phyloP scores from a whole-genome alignment of 306 rosid species.

The Glycine tomentella region DNA sequence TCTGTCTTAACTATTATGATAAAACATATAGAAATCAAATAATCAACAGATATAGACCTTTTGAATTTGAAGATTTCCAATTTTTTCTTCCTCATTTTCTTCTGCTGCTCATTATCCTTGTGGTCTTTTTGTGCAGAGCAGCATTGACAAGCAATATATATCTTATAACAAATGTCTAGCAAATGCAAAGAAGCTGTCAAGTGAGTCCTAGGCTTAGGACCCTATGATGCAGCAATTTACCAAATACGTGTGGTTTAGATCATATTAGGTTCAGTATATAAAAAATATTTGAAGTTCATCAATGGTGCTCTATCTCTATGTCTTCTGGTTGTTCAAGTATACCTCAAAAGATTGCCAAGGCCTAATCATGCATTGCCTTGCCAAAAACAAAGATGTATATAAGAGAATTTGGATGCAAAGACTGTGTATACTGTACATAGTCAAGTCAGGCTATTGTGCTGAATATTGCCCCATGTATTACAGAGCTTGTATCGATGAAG shows the following conservation, averaged over 20 bases:
- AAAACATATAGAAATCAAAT: not conserved
- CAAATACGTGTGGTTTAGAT: conserved; percentile 49
- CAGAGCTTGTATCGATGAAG: conserved; percentile 47
- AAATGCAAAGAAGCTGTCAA: conserved; percentile 55
- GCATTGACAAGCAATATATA: conserved; percentile 57
- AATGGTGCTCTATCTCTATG: conserved; percentile 12
- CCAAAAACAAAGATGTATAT: conserved; percentile 50
- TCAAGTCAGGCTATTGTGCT: conserved; percentile 47
- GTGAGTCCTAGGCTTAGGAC: conserved; percentile 57
- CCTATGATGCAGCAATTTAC: conserved; percentile 43
- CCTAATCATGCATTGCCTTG: too few relatives aligned
- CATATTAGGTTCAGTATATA: conserved; percentile 38
- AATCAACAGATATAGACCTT: not conserved
- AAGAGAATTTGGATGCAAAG: conserved; percentile 54
- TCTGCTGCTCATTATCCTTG: conserved; percentile 1
- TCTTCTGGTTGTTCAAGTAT: conserved; percentile 40
- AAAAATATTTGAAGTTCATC: conserved; percentile 33
- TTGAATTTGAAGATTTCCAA: not conserved
- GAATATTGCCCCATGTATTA: conserved; percentile 48
- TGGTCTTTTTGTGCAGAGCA: conserved; percentile 52
- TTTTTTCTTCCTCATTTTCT: conserved; percentile 11
- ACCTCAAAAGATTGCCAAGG: conserved; percentile 41
- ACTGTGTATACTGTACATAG: conserved; percentile 56
- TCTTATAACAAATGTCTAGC: conserved; percentile 51
- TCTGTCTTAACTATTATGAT: not conserved